Base-by-base conservation (phyloP, 2,329 filamentous ascomycete species). In the Alternaria solani region DNA sequence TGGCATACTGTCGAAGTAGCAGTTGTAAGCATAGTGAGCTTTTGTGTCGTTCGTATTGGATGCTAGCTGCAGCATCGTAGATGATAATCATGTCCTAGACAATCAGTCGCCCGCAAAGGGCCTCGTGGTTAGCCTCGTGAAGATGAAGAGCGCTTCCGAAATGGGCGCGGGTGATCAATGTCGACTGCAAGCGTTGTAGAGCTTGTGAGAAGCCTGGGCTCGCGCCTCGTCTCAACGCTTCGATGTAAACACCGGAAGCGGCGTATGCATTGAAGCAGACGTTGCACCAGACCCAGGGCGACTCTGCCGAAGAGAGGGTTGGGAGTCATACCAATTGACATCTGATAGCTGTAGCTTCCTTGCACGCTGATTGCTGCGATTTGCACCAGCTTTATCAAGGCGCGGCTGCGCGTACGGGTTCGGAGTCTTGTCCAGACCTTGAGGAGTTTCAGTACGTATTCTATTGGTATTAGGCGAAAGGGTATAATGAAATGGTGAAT, bases 331-430 rank as follows among this genome's bases (percentile, higher is more conserved):
- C 95, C 95, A 99, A 80, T 99, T 94, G 78, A 99, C 92, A 80
- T 99, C 95, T 80, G 93, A 97, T 61, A 98, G 87, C 78, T 98
- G 94, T 62, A 99, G 84, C 80, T 96, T 96, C 73, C 95, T 88
- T 59, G 91, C 89, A 65, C 94, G 90, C 78, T 97, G 93, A 61
- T 90, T 89, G 74, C 86, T 87, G 56, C 91, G 89, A 68, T 90
- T 90, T 68, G 81, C 82, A 60, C 85, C 85, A 43, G 85, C 82
- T 72, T 87, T 88, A 69, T 89, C 86, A 53, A 81, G 69, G 61
- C 81, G 79, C 39, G 80, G 81, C 61, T 80, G 79, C 39, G 78
- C 77, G 64, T 83, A 81, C 5, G 79, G 77, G 55, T 79, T 78
- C 51, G 77, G 76, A 48, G 74, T 75, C 64, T 79, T 80, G 47